phyloP scores from a whole-genome alignment of 805 yeast species.

The Kodamaea sagamina region DNA sequence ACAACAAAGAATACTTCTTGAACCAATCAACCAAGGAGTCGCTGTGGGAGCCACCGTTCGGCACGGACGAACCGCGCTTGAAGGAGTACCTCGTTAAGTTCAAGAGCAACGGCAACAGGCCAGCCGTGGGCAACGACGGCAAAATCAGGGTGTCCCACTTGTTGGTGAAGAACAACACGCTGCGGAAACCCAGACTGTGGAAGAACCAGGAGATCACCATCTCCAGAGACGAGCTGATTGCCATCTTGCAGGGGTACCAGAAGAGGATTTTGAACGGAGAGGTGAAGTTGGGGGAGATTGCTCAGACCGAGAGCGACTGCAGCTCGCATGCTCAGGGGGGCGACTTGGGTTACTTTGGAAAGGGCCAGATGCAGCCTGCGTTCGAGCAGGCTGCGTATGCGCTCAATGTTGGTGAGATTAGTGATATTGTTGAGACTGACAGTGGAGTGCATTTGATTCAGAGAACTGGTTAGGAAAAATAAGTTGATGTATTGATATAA shows the following conservation, averaged over 20 bases:
- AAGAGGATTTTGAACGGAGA: slow-evolving; percentile 64
- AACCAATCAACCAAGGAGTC: slow-evolving; percentile 71
- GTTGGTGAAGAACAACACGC: slow-evolving; percentile 76
- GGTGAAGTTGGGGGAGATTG: slow-evolving; percentile 66
- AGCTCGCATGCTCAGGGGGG: slow-evolving; percentile 85
- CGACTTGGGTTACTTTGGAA: slow-evolving; percentile 85
- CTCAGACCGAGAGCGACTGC: slow-evolving; percentile 85
- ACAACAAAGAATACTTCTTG: slow-evolving; percentile 81
- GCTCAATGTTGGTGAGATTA: slow-evolving; percentile 78
- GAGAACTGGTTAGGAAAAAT: slow-evolving; percentile 65
- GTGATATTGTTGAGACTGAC: slow-evolving; percentile 82
- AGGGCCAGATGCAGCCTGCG: slow-evolving; percentile 93
- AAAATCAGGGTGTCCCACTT: slow-evolving; percentile 81
- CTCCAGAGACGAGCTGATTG: slow-evolving; percentile 79
- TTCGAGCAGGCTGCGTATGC: slow-evolving; percentile 88
- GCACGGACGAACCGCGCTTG: slow-evolving; percentile 65
- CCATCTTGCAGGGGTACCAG: slow-evolving; percentile 58
- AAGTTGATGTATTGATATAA: not conserved
- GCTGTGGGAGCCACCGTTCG: slow-evolving; percentile 89
- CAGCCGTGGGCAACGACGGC: slow-evolving; percentile 44
- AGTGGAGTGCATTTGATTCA: slow-evolving; percentile 89
- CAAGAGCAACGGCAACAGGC: slow-evolving; percentile 43
- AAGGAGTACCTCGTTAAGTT: slow-evolving; percentile 53
- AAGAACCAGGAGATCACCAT: slow-evolving; percentile 73
- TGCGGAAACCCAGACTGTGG: slow-evolving; percentile 93